A percentile compares a stretch with the other conserved stretches of the same genome.
Evolutionary conservation across 805 yeast genomes (phyloP).

Genomic region (Saturnispora besseyi): DNA sequence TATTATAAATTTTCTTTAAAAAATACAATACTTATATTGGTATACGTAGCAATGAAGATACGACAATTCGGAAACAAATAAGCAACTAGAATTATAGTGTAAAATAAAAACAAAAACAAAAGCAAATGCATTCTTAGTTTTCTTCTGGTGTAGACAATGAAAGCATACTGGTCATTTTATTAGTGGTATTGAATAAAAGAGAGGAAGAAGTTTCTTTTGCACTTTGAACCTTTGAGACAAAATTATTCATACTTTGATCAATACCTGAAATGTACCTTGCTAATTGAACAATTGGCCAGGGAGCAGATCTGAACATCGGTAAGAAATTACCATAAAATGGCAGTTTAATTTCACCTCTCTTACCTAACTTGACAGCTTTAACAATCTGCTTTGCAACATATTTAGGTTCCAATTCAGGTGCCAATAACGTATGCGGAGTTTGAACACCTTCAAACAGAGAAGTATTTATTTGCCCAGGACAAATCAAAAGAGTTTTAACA

Average conservation of each 20-base stretch:
- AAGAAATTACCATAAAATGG: conserved; percentile 73
- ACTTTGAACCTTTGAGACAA: conserved; percentile 17
- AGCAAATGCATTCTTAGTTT: too few relatives aligned
- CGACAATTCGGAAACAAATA: not conserved
- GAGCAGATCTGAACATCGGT: conserved; percentile 62
- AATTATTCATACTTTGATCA: conserved; percentile 39
- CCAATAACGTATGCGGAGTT: conserved; percentile 67
- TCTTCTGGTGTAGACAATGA: not conserved
- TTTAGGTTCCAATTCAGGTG: conserved; percentile 71
- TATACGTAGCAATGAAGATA: not conserved
- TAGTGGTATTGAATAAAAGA: conserved; percentile 3
- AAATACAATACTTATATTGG: not conserved
- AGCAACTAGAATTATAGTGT: not conserved
- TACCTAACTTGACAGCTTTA: conserved; percentile 48
- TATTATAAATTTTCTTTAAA: not conserved
- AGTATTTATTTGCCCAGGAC: conserved; percentile 84
- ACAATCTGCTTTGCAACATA: conserved; percentile 55
- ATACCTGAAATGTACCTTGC: conserved; percentile 57
- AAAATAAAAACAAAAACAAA: too few relatives aligned
- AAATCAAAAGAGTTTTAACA: conserved; percentile 64
- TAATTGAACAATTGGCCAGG: conserved; percentile 57
- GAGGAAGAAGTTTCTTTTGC: conserved; percentile 1
- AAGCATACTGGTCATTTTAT: conserved; percentile 3
- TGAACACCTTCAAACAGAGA: conserved; percentile 60
- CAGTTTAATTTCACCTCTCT: conserved; percentile 56